A percentile compares a stretch with the other conserved stretches of the same genome.
phyloP scores from a whole-genome alignment of 805 yeast species.

The Metschnikowia kofuensis region DNA sequence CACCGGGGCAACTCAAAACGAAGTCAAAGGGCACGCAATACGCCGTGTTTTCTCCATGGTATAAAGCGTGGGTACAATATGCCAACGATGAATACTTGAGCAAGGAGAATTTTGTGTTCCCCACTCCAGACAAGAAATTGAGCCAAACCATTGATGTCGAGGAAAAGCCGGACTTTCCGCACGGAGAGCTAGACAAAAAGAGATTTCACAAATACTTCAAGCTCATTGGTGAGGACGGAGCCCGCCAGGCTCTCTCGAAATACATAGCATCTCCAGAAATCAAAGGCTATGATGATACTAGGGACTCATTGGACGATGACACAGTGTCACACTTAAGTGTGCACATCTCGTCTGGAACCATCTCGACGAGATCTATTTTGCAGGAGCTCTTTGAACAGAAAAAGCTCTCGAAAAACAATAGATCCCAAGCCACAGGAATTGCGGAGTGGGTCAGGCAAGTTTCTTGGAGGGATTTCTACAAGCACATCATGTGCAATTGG shows the following conservation, averaged over 20 bases:
- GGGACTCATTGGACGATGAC: conserved; percentile 30
- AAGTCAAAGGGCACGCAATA: conserved; percentile 37
- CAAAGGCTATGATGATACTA: conserved; percentile 27
- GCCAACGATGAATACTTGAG: conserved; percentile 20
- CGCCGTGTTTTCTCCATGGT: conserved; percentile 46
- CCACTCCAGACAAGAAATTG: conserved; percentile 14
- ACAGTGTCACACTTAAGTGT: conserved; percentile 43
- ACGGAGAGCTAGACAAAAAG: conserved; percentile 18
- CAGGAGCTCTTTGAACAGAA: conserved; percentile 25
- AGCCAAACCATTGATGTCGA: conserved; percentile 7
- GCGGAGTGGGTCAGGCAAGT: conserved; percentile 51
- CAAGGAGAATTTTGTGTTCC: conserved; percentile 13
- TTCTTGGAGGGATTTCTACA: conserved; percentile 59
- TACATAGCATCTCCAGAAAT: conserved; percentile 24
- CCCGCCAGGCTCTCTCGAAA: conserved; percentile 19
- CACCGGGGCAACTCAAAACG: conserved; percentile 35
- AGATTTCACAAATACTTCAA: conserved; percentile 25
- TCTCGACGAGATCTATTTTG: conserved; percentile 42
- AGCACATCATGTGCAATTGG: conserved; percentile 46
- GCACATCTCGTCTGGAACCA: conserved; percentile 45
- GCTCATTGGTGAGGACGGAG: conserved; percentile 33
- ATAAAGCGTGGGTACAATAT: conserved; percentile 34
- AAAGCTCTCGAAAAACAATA: conserved; percentile 20
- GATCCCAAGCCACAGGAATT: conserved; percentile 31
- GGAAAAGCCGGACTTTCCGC: conserved; percentile 14